Percentiles rank a stretch among this genome's conserved stretches.
These are phyloP conservation scores for Trametes villosa DNA, from an alignment of 768 basidiomycete genomes.

Conservation along the genomic window DNA sequence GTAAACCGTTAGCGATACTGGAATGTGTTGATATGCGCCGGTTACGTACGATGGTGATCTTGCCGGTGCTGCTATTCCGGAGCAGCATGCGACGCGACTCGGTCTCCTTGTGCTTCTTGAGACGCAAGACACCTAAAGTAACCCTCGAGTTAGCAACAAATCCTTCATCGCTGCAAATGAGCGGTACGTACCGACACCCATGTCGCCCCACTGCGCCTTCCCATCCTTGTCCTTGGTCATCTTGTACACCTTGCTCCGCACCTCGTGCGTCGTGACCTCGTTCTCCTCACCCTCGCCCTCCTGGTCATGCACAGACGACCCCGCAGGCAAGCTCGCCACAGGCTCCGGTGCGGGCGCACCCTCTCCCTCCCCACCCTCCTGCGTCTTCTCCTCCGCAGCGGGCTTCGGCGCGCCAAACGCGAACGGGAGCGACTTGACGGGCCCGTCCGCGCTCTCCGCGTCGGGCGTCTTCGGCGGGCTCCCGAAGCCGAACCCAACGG, in stretches of 20 bases:
- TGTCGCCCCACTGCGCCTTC: constrained; percentile 59
- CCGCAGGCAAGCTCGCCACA: constrained; percentile 26
- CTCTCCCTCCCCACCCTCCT: constrained; percentile 10
- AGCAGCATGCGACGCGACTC: constrained; percentile 63
- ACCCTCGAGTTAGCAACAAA: neutral
- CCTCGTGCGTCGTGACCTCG: constrained; percentile 66
- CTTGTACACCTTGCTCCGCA: constrained; percentile 66
- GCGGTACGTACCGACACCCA: constrained; percentile 64
- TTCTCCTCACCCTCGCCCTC: constrained; percentile 85
- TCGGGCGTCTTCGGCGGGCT: constrained; percentile 40
- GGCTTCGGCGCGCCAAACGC: constrained; percentile 14
- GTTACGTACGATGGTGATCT: constrained; percentile 68
- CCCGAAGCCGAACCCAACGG: constrained; percentile 66
- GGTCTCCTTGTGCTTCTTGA: constrained; percentile 76
- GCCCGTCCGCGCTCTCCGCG: constrained; percentile 13
- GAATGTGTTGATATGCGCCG: neutral
- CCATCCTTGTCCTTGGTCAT: constrained; percentile 55
- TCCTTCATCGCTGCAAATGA: neutral
- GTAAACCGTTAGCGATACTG: neutral
- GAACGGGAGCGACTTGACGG: constrained; percentile 24
- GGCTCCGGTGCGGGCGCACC: constrained; percentile 28
- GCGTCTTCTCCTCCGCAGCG: constrained; percentile 6
- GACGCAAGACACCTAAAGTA: constrained; percentile 60
- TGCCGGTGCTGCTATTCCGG: constrained; percentile 75
- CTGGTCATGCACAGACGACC: constrained; percentile 49